These are phyloP conservation scores for Candida nanaspora DNA, from an alignment of 805 yeast genomes.

Conservation along the genomic window DNA sequence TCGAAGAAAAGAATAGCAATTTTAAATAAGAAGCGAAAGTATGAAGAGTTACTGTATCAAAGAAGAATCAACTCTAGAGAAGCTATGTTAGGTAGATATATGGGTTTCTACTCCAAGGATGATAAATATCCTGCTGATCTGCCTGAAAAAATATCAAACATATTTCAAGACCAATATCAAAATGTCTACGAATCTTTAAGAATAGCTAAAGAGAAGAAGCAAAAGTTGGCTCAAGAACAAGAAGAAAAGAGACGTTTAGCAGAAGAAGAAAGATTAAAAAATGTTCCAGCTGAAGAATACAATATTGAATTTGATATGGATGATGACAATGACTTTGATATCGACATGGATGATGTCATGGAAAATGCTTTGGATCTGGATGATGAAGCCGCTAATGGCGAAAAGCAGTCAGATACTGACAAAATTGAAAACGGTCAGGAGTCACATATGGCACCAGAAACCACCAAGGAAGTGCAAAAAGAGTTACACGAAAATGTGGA, in stretches of 20 bases:
- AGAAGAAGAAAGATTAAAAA: slow-evolving; percentile 13
- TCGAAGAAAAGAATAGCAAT: slow-evolving; percentile 39
- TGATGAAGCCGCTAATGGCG: slow-evolving; percentile 1
- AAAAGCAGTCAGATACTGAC: too few species aligned
- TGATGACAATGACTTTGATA: slow-evolving; percentile 3
- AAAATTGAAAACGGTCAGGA: too few species aligned
- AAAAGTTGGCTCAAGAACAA: slow-evolving; percentile 19
- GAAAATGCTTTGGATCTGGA: not conserved
- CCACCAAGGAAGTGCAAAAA: too few species aligned
- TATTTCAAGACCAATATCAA: slow-evolving; percentile 13
- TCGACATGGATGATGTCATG: slow-evolving; percentile 13
- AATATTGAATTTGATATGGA: slow-evolving; percentile 10
- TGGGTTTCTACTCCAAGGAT: slow-evolving; percentile 25
- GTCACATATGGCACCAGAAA: too few species aligned
- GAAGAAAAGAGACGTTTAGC: slow-evolving; percentile 20
- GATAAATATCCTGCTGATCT: slow-evolving; percentile 16
- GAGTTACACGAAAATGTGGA: too few species aligned
- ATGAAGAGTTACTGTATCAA: slow-evolving; percentile 26
- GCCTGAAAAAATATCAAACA: slow-evolving; percentile 9
- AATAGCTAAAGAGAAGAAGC: slow-evolving; percentile 25
- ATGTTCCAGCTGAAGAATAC: slow-evolving; percentile 12
- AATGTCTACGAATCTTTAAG: slow-evolving; percentile 20
- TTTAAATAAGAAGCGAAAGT: slow-evolving; percentile 26
- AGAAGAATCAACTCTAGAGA: slow-evolving; percentile 26
- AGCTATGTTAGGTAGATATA: slow-evolving; percentile 19